Evolutionary conservation across 371 early-diverging fungal genomes (phyloP).

Genomic region (Haplosporangium sp.): DNA sequence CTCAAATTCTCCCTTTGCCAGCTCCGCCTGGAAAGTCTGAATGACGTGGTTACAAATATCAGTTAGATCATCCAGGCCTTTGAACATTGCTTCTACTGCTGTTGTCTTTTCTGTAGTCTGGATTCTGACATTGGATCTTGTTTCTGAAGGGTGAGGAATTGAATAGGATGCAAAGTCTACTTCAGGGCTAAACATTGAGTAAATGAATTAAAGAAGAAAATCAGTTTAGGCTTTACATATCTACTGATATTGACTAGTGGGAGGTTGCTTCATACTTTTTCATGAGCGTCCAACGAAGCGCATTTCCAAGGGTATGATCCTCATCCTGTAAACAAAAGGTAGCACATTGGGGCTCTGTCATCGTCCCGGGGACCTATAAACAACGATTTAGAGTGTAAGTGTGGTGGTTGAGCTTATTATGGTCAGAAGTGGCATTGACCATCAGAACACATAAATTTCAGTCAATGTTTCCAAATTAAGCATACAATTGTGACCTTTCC

Average conservation of each 20-base stretch:
- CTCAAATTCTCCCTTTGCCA: slow-evolving; percentile 61
- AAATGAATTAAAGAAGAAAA: neutral
- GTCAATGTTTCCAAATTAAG: neutral
- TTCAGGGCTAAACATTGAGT: slow-evolving; percentile 68
- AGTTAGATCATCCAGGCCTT: slow-evolving; percentile 87
- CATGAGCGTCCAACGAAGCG: slow-evolving; percentile 92
- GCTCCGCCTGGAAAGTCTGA: slow-evolving; percentile 69
- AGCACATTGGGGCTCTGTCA: slow-evolving; percentile 78
- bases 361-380: slow-evolving; percentile 70
- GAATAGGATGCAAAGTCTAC: slow-evolving; percentile 99
- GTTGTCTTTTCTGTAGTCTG: slow-evolving; percentile 90
- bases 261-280: slow-evolving; percentile 77
- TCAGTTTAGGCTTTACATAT: neutral
- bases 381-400: neutral
- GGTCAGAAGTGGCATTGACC: too few relatives aligned
- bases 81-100: slow-evolving; percentile 86
- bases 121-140: slow-evolving; percentile 92
- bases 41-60: slow-evolving; percentile 77
- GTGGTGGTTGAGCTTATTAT: neutral
- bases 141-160: slow-evolving; percentile 99
- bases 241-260: neutral
- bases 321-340: slow-evolving; percentile 93
- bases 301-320: slow-evolving; percentile 97
- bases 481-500: slow-evolving; percentile 70
- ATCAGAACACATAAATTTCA: neutral